A percentile compares a stretch with the other conserved stretches of the same genome.
Conservation (phyloP, 495 filamentous ascomycete species). For the Penicillium steckii region DNA sequence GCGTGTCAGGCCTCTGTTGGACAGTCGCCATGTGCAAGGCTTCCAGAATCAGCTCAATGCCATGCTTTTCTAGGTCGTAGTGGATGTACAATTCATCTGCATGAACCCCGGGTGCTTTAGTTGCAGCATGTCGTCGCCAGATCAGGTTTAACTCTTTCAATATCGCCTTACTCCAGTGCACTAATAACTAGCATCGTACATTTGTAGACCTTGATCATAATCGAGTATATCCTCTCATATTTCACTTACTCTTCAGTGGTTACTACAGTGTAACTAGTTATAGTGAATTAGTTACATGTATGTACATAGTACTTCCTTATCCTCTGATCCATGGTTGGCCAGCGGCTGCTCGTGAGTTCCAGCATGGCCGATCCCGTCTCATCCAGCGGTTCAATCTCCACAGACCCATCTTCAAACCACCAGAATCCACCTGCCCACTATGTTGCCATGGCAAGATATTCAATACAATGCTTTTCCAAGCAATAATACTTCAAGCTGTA, state of each 20-base stretch:
- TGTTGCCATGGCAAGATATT: constrained; percentile 30
- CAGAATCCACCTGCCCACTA: constrained; percentile 1
- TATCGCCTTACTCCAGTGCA: constrained; percentile 2
- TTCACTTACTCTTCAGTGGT: no score
- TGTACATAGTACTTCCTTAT: neutral
- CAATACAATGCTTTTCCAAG: constrained; percentile 5
- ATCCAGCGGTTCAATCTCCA: constrained; percentile 32
- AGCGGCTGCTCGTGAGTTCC: constrained; percentile 12
- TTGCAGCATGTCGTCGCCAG: constrained; percentile 3
- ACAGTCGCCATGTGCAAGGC: constrained; percentile 24
- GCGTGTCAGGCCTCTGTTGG: constrained; percentile 27
- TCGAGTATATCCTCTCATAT: no score
- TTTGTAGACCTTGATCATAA: no score
- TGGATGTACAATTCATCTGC: constrained; percentile 19
- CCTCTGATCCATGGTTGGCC: constrained; percentile 24
- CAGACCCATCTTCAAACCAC: constrained; percentile 15
- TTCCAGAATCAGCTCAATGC: constrained; percentile 22
- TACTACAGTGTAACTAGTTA: no score
- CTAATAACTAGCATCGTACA: no score
- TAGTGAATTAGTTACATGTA: neutral
- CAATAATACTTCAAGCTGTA: no score
- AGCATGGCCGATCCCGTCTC: constrained; percentile 26
- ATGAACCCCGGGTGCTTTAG: constrained; percentile 20
- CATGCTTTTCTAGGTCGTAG: neutral
- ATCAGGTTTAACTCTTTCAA: constrained; percentile 7